Base-by-base conservation (phyloP, 352 stramenopile genomes). In the Phytophthora europaea region DNA sequence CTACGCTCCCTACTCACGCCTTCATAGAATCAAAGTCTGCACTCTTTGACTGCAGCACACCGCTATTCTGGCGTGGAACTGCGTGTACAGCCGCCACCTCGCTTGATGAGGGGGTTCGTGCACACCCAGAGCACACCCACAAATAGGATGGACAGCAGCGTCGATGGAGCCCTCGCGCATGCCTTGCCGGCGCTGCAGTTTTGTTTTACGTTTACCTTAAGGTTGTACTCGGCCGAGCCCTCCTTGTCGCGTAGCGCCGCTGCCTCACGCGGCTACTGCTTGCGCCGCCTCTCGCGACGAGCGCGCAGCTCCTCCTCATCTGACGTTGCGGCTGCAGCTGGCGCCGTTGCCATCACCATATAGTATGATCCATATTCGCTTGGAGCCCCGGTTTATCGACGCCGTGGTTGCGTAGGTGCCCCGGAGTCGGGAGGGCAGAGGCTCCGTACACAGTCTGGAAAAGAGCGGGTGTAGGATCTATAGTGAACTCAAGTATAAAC, bases 171-270 rank as follows among this genome's bases (percentile, higher is more conserved):
- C 70, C 10, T 72, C 70, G 9, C 82, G 82, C 61, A 82, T 71
- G 52, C 73, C 55, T 28, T 65, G 65, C 26, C 93, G 71, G 0
- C 79, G 84, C 65, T 89, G 84, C n/a, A 92, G 84, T 34, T 28
- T 20, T 58, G 79, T 67, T 92, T 90, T 54, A 94, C 82, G 52
- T 93, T 82, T 33, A 92, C 68, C 22, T 79, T 75, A 22, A 93
- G 77, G 53, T 91, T 90, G 75, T 92, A 91, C 72, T 92, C 80
- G 33, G 66, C 63, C 53, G 86, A 92, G 33, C 73, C 76, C 55
- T 90, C 83, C 66, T 90, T 91, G 75, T 91, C 80, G 54, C 87
- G 70, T 94, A 92, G 28, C 84, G 78, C 9, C 85, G 80, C 65
- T 94, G 87, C 72, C 79, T 93, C 66, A 88, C 77, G 55, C 87